Evolutionary conservation across 768 basidiomycete species (phyloP), one percentile per base, ranked within the genome.

Genomic region (Chlorophyllum brunneum): DNA sequence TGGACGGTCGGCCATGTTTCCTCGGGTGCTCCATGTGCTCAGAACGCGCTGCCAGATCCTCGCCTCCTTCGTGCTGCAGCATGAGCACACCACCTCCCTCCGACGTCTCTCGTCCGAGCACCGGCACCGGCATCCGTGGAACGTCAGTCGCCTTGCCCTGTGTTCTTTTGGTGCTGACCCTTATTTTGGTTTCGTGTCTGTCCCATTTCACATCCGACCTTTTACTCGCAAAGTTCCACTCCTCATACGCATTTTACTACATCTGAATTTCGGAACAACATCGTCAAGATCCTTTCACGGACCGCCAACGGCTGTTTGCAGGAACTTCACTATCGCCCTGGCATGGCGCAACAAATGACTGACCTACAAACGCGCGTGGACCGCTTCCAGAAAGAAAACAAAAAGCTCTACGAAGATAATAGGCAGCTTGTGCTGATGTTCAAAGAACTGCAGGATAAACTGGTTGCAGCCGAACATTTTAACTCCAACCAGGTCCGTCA

Each of bases 311-410:
- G 71, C 10, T 79, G 73, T 57, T 66, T 77, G 20, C 58, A 67
- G 3, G 79, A 79, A 55, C 68, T 77, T 22, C 78, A 77, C 10
- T 78, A 78, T 60, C 67, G 67, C 56, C 72, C 77, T 16, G 67
- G 70, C 5, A 67, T 79, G 53, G 48, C 68, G 3, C 68, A 66
- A 40, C 72, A 63, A 29, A 43, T 80, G 27, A 65, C 65, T 26
- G 62, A 69, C 10, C 54, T 73, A 27, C 68, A 75, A 44, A 54
- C 57, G 5, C 61, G 61, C 43, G 68, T 67, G 45, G 48, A 50
- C 8, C 52, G 60, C 23, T 72, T 67, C 65, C 65, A 68, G 47
- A 43, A 50, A 16, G 73, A 77, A 56, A 74, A 69, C 49, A 58
- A 67, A 24, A 72, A 69, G 54, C 64, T 73, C 23, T 71, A 63